Evolutionary conservation across 2,329 filamentous ascomycete species (phyloP), one percentile per base, ranked within the genome.

Genomic region (Pleomassaria siparia): DNA sequence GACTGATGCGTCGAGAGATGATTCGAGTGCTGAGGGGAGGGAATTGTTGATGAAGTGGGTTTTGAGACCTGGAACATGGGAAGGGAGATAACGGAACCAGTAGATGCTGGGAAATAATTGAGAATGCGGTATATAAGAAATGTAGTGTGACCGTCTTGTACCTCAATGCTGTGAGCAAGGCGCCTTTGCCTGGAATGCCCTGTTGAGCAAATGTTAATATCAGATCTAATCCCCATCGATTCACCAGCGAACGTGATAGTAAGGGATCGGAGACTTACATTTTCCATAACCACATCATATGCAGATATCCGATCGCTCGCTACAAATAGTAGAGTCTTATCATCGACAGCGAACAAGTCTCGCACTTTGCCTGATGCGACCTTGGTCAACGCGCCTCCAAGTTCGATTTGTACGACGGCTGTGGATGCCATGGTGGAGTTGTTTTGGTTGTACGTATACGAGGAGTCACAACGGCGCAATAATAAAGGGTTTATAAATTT

Each of bases 231-330:
- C n/a, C n/a, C n/a, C n/a, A n/a, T n/a, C n/a, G 32, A 20, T 36
- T 21, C 32, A 13, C n/a, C 9, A 36, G 15, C 16, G 15, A 10
- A 22, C 9, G 4, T 37, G 9, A 22, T 10, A 15, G 7, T 13
- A 37, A 13, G 12, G 29, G 13, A 37, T 12, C 6, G 22, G 22
- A 18, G 22, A 61, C 72, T 64, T 69, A 85, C 84, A 73, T 94
- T 96, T 62, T 82, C 76, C 79, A 95, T 85, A 60, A 95, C 84
- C 60, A 95, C 90, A 80, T 97, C 92, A 77, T 92, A 97, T 46
- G 94, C 94, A 20, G 90, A 96, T 70, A 96, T 94, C 58, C 94
- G 87, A 75, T 96, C 91, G 12, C 89, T 88, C 20, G 89, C 87
- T 46, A 91, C 84, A 67, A 96, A 92, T 47, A 95, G 85, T 4